Percentiles rank a stretch among this genome's conserved stretches.
Evolutionary conservation across 495 filamentous ascomycete species (phyloP).

Genomic region (Neurospora pannonica): DNA sequence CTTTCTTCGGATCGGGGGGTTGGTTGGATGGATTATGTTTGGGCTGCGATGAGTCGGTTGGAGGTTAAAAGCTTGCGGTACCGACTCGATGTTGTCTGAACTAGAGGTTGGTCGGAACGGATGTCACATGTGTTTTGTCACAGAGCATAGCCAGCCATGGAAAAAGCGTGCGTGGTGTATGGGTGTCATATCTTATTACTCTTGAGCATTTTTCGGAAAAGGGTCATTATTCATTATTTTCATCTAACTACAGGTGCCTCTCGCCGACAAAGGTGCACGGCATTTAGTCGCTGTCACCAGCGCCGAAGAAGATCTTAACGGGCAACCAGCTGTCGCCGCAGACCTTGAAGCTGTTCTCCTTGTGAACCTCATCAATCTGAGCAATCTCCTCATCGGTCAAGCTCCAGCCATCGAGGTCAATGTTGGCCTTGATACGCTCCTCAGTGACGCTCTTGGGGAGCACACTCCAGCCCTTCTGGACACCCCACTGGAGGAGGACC

Average conservation of each 20-base stretch:
- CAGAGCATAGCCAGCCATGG: background rate
- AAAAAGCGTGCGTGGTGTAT: background rate
- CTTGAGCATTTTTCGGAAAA: background rate
- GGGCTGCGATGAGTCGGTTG: too few relatives aligned
- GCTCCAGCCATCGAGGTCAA: conserved; percentile 54
- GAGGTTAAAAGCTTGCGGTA: too few relatives aligned
- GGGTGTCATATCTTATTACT: background rate
- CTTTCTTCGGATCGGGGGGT: too few relatives aligned
- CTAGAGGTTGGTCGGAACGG: background rate
- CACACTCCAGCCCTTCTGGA: conserved; percentile 64
- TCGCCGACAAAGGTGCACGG: background rate
- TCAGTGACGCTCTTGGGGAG: conserved; percentile 61
- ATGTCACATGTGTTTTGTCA: background rate
- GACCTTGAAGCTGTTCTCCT: conserved; percentile 58
- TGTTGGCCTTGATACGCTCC: conserved; percentile 52
- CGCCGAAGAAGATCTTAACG: conserved; percentile 77
- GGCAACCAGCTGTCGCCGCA: conserved; percentile 63
- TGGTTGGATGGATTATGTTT: too few relatives aligned
- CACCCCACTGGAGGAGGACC: conserved; percentile 58
- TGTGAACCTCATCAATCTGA: conserved; percentile 50
- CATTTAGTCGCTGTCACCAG: conserved; percentile 53
- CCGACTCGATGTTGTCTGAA: too few relatives aligned
- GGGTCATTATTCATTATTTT: background rate
- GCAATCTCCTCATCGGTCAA: conserved; percentile 55
- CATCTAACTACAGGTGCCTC: background rate